Conservation (phyloP, 208 protist species). For the Wallacemonas sp. region DNA sequence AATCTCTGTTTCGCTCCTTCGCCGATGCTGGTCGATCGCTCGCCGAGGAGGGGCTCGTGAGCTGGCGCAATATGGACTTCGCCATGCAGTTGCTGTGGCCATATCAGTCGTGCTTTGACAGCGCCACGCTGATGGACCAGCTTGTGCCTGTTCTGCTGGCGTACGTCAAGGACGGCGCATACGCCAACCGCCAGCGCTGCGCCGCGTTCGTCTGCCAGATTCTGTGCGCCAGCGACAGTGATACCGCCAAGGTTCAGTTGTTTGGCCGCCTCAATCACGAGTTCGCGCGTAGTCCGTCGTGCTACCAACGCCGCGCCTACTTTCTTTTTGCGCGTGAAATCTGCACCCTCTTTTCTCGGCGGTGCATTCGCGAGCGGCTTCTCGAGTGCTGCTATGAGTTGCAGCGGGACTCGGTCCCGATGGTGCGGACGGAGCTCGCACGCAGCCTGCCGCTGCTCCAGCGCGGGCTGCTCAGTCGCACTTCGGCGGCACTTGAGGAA, state of each 20-base stretch:
- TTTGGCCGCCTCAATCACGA: conserved; percentile 83
- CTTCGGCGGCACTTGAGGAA: conserved; percentile 46
- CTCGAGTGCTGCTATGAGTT: conserved; percentile 76
- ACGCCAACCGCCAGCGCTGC: conserved; percentile 58
- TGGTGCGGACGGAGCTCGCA: conserved; percentile 68
- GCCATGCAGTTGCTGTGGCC: conserved; percentile 51
- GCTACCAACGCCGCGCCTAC: conserved; percentile 74
- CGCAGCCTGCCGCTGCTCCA: conserved; percentile 39
- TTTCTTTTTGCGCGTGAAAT: conserved; percentile 53
- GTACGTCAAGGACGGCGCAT: conserved; percentile 62
- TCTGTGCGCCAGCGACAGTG: conserved; percentile 25
- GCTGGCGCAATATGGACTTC: conserved; percentile 78
- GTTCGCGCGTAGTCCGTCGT: conserved; percentile 66
- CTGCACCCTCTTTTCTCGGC: conserved; percentile 66
- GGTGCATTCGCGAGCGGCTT: conserved; percentile 82
- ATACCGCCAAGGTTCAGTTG: conserved; percentile 63
- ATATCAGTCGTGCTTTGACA: conserved; percentile 60
- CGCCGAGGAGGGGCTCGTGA: conserved; percentile 30
- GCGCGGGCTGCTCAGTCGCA: conserved; percentile 36
- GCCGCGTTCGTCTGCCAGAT: conserved; percentile 62
- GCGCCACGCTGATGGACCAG: conserved; percentile 47
- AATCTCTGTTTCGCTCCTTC: conserved; percentile 51
- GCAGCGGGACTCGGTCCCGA: conserved; percentile 73
- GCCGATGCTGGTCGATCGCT: conserved; percentile 44
- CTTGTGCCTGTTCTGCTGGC: conserved; percentile 63